Base-by-base conservation (phyloP, 1,139 yeast species). In the Candida mesenterica region DNA sequence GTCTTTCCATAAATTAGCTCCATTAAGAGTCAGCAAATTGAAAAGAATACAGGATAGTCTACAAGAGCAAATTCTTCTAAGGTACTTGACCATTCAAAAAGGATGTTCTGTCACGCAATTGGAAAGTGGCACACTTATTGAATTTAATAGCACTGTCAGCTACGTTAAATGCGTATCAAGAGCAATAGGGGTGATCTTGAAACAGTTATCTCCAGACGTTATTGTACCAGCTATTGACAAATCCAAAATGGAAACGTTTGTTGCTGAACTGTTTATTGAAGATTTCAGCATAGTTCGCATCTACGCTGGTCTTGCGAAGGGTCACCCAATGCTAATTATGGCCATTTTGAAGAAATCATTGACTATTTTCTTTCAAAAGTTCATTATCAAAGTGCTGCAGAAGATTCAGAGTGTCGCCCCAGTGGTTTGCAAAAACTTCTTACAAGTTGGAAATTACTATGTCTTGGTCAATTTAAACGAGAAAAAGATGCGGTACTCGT, bases 281-380 rank as follows among this genome's bases (percentile, higher is more conserved):
- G 66, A 61, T 42, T 55, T 51, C 35, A 56, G 56, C 33, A 37
- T 65, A 9, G 33, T 60, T 8, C 42, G 65, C 24, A 38, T 63
- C 4, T 62, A 62, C 34, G 40, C 59, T 8, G 59, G 58, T 9
- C 41, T 45, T 16, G 45, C 49, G 5, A 51, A 45, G 34, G 67
- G 67, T 1, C 57, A 53, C 33, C 54, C 53, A 0, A 29, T 47
- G 26, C 20, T 60, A 12, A 30, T 59, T 5, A 38, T 49, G 46
- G 38, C 59, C 0, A 51, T 62, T 13, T 28, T 61, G 3, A 40
- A 49, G n/a, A 55, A 57, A 34, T 44, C 50, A 2, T 13, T 58
- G 4, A 22, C 44, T 19, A 50, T 53, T 15, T 53, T 53, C 30
- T 41, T 56, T 15, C 18, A 24, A 7, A 22, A 36, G 4, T 38